Base-by-base conservation (phyloP, 1,139 yeast genomes). In the Debaryomyces robertsiae region DNA sequence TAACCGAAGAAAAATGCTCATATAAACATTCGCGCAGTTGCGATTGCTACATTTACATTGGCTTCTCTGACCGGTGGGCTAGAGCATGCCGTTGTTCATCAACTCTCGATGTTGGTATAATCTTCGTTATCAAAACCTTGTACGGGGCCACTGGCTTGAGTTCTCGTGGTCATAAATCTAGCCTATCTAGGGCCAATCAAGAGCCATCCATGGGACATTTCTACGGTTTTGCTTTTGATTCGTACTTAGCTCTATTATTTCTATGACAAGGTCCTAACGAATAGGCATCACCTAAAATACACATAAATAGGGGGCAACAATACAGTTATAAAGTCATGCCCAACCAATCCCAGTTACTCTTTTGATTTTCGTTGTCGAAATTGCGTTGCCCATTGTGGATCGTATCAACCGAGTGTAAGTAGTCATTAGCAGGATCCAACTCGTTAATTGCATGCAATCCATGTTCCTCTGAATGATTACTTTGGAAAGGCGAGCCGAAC, bases 311-410 rank as follows among this genome's bases (percentile, higher is more conserved):
- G n/a, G 16, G 7, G 11, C 14, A 5, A 14, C 23, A 13, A 33
- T 7, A 38, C 36, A 29, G 16, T 57, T 48, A 66, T 19, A 63
- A 52, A 17, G 67, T 61, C 69, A 67, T 64, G 41, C 67, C 63
- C 31, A 68, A 54, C 73, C 74, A 68, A 44, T 68, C 74, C 56
- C 67, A 61, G 43, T 63, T 65, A 41, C 53, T 49, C 30, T 55
- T 55, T 16, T 48, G 46, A 24, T 49, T 34, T 27, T 42, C 37
- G 19, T n/a, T 15, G 22, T 22, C 13, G 22, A 14, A 22, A 17
- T 17, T 29, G 14, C 7, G 29, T 24, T 37, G 36, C 16, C 9
- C 19, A 6, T 41, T 27, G 9, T 27, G 28, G 23, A 11, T 24
- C 11, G 30, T 18, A 17, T 32, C 38, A 18, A 27, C 38, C 10